These are phyloP conservation scores for Trichoderma simmonsii DNA, from an alignment of 2,329 filamentous ascomycete species.

Conservation along the genomic window DNA sequence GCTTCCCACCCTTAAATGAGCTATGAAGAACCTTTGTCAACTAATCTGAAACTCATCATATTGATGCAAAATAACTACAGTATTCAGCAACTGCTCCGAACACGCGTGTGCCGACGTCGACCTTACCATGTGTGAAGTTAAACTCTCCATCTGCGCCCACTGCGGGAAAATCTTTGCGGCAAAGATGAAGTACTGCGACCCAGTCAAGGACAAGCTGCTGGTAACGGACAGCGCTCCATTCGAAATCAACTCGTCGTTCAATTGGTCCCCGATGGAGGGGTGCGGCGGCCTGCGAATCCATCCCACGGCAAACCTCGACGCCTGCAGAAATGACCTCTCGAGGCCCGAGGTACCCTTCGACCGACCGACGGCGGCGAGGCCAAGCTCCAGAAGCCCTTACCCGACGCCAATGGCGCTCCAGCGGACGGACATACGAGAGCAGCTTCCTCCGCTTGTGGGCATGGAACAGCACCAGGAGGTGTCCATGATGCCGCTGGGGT, in stretches of 20 bases:
- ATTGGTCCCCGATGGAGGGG: constrained; percentile 18
- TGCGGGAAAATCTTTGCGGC: constrained; percentile 15
- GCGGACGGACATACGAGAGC: constrained; percentile 10
- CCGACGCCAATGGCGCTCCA: constrained; percentile 10
- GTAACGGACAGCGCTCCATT: constrained; percentile 4
- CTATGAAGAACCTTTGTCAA: neutral
- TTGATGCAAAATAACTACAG: neutral
- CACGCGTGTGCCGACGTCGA: neutral
- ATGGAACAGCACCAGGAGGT: neutral
- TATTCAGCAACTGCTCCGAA: neutral
- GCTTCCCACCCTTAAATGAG: neutral
- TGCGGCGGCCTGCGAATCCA: constrained; percentile 14
- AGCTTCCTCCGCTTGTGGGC: neutral
- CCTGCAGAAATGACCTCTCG: constrained; percentile 5
- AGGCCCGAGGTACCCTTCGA: neutral
- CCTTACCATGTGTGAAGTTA: constrained; percentile 16
- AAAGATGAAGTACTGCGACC: constrained; percentile 14
- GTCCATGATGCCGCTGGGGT: neutral
- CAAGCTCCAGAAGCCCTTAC: constrained; percentile 3
- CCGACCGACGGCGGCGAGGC: neutral
- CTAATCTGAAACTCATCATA: neutral
- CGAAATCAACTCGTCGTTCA: constrained; percentile 14
- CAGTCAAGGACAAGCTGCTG: neutral
- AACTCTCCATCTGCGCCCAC: constrained; percentile 12
- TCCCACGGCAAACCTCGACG: constrained; percentile 1